Base-by-base conservation (phyloP, 1,284 basidiomycete genomes). In the Mycosarcoma maydis region DNA sequence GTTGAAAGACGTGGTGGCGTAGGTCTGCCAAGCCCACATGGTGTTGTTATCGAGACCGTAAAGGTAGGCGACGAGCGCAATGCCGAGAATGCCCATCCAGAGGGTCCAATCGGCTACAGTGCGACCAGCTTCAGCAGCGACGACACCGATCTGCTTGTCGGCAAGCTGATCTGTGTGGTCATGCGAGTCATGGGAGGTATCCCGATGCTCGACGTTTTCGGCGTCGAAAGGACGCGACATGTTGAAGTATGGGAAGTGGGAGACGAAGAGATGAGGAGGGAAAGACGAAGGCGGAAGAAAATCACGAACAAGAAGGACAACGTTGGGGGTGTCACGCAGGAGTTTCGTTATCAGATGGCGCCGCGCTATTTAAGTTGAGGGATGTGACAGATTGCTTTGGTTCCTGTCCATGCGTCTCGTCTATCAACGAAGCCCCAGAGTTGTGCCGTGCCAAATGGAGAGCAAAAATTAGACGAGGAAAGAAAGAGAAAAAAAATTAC, bases 1-100 rank as follows among this genome's bases (percentile, higher is more conserved):
- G 8, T 52, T 48, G 51, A 75, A 73, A 11, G 55, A 2, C 10
- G 45, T 54, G 13, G 76, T 69, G n/a, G 72, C 58, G 7, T 47
- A 40, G 5, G 47, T 50, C 48, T 70, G 61, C 59, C 64, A 72
- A 0, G 66, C 72, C 23, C 61, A 77, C 57, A 65, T 70, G 34
- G 76, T 75, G 57, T 73, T 71, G 64, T 77, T 77, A 55, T 79
- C 77, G 22, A 79, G 62, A 37, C 68, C 68, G 51, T 54, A 56
- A 22, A 72, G 49, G 59, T 79, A 79, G 13, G 75, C 62, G 32
- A 71, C 62, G 20, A 79, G 54, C 23, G 54, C 68, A 24, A 79
- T 71, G 22, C 73, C 76, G n/a, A 76, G 36, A 42, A 66, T 75
- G 24, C 65, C 72, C 20, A 75, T 40, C 61, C 66, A 76, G 24